Conservation (phyloP, 2,329 filamentous ascomycete species). For the Trichoderma arundinaceum region DNA sequence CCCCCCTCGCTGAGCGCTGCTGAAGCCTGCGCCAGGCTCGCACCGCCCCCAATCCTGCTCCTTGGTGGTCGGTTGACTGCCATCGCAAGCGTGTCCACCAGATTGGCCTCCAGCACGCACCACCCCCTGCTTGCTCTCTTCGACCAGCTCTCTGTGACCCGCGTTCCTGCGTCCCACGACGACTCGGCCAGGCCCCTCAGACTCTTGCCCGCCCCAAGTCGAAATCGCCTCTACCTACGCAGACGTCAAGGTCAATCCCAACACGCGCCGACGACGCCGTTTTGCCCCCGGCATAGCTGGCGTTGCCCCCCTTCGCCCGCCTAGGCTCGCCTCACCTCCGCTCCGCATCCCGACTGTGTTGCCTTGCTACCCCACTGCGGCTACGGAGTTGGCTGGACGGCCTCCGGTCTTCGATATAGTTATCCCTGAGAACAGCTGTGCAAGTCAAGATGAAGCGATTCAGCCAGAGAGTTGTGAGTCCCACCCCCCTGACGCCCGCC, state of each 20-base stretch:
- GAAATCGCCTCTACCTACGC: slow-evolving; percentile 17
- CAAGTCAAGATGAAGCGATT: slow-evolving; percentile 88
- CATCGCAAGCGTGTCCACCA: slow-evolving; percentile 1
- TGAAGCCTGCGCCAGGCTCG: slow-evolving; percentile 14
- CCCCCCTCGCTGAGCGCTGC: slow-evolving; percentile 2
- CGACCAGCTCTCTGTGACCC: slow-evolving; percentile 30
- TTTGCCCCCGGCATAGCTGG: slow-evolving; percentile 24
- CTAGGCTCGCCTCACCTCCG: slow-evolving; percentile 36
- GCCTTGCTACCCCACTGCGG: slow-evolving; percentile 39
- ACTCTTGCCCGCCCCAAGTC: slow-evolving; percentile 7
- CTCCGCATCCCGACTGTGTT: slow-evolving; percentile 40
- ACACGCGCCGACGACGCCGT: slow-evolving; percentile 30
- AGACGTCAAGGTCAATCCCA: slow-evolving; percentile 16
- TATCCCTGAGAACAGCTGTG: slow-evolving; percentile 26
- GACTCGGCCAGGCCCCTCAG: slow-evolving; percentile 4
- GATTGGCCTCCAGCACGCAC: neutral
- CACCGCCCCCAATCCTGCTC: slow-evolving; percentile 13
- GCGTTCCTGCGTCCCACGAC: slow-evolving; percentile 31
- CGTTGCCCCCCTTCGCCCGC: slow-evolving; percentile 34
- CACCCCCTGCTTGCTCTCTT: slow-evolving; percentile 26
- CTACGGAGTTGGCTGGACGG: slow-evolving; percentile 34
- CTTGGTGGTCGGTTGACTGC: slow-evolving; percentile 5
- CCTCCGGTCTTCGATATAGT: slow-evolving; percentile 28
- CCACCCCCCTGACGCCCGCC: slow-evolving; percentile 12
- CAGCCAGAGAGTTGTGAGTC: slow-evolving; percentile 77